Evolutionary conservation across 805 yeast genomes (phyloP).

Genomic region (Metschnikowia amazonensis): DNA sequence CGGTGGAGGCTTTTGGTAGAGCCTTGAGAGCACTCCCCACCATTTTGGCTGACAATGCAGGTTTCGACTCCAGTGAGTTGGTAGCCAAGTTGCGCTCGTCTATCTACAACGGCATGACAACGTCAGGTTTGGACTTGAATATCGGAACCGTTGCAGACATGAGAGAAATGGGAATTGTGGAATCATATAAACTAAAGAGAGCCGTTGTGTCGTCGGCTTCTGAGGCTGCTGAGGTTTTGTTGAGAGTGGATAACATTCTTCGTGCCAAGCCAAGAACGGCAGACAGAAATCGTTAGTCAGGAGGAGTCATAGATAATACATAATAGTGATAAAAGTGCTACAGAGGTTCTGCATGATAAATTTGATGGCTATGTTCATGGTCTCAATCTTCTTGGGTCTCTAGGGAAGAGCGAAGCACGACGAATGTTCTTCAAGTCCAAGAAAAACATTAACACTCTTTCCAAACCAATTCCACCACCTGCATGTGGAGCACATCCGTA

Average conservation of each 20-base stretch:
- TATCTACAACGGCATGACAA: constrained; percentile 85
- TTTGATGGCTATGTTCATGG: constrained; percentile 45
- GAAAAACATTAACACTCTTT: constrained; percentile 98
- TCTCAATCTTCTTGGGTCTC: constrained; percentile 92
- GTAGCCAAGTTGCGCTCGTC: constrained; percentile 88
- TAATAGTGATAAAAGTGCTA: background rate
- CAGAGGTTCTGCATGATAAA: background rate
- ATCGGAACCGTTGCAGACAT: constrained; percentile 86
- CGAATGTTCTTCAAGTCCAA: constrained; percentile 95
- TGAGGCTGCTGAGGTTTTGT: constrained; percentile 95
- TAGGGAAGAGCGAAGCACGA: constrained; percentile 98
- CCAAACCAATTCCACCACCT: constrained; percentile 99
- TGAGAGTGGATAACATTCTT: constrained; percentile 94
- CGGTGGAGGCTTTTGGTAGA: constrained; percentile 89
- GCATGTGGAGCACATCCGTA: constrained; percentile 99
- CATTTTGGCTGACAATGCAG: constrained; percentile 95
- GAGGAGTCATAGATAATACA: constrained; percentile 7
- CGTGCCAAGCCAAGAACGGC: constrained; percentile 98
- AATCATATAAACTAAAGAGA: constrained; percentile 83
- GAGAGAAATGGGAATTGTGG: constrained; percentile 91
- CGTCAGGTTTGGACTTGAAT: constrained; percentile 87
- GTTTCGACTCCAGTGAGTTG: constrained; percentile 88
- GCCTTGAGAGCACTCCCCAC: constrained; percentile 95
- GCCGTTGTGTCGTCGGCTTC: constrained; percentile 94
- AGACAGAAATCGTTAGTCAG: constrained; percentile 56